Conservation (phyloP, 139 green algal species). For the Coelastrella sp. region DNA sequence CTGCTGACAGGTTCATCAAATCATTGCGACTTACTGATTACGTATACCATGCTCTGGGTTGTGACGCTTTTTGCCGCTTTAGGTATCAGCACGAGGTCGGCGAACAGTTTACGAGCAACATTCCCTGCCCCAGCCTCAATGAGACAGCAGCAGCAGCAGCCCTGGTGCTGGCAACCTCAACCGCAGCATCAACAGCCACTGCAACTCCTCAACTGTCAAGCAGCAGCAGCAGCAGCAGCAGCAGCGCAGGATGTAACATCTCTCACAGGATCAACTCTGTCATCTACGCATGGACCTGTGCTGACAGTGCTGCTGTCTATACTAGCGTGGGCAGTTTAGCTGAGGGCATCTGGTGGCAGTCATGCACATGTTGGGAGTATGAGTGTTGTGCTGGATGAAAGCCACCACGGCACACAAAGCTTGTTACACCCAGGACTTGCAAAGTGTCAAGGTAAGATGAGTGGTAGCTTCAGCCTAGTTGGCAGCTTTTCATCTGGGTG, state of each 20-base stretch:
- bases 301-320: constrained; percentile 36
- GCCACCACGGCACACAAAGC: constrained; percentile 30
- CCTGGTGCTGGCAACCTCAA: background rate
- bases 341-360: background rate
- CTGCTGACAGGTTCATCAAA: background rate
- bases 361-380: background rate
- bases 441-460: constrained; percentile 16
- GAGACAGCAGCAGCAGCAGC: constrained; percentile 35
- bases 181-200: background rate
- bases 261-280: background rate
- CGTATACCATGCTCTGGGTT: background rate
- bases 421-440: constrained; percentile 43
- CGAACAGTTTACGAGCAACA: constrained; percentile 37
- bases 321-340: constrained; percentile 5
- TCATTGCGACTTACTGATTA: background rate
- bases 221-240: background rate
- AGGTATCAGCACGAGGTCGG: constrained; percentile 54
- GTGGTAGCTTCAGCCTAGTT: no score
- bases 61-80: background rate
- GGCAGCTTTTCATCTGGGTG: no score
- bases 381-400: constrained; percentile 37
- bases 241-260: background rate
- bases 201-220: constrained; percentile 6
- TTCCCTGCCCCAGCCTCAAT: constrained; percentile 49
- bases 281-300: background rate